Percentiles rank a stretch among this genome's conserved stretches.
Evolutionary conservation across 2,329 filamentous ascomycete genomes (phyloP).

Genomic region (Parafenestella ontariensis): DNA sequence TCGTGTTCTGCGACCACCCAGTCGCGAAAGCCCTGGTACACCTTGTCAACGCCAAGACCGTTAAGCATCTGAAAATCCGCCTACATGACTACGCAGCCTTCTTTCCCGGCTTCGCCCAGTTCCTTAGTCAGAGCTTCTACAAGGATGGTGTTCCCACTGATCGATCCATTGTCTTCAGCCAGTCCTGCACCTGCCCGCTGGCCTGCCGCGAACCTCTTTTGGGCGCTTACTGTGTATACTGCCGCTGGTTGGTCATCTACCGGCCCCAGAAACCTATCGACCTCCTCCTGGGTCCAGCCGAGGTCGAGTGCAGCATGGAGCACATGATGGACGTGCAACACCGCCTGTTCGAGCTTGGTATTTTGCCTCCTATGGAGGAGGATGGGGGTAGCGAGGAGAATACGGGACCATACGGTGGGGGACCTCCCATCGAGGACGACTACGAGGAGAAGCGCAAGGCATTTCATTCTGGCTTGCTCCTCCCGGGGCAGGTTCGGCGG

Average conservation of each 20-base stretch:
- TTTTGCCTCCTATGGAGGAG: conserved; percentile 13
- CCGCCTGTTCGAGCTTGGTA: conserved; percentile 13
- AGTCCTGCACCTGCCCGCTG: conserved; percentile 17
- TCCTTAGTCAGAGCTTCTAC: conserved; percentile 13
- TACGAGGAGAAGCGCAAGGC: conserved; percentile 2
- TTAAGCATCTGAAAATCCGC: conserved; percentile 18
- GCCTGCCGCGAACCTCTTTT: no score
- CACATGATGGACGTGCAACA: conserved; percentile 17
- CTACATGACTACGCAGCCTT: conserved; percentile 21
- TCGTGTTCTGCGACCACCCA: conserved; percentile 21
- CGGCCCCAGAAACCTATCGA: conserved; percentile 11
- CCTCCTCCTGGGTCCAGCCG: background rate
- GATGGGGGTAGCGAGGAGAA: conserved; percentile 6
- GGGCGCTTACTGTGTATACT: background rate
- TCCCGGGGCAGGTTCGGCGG: background rate
- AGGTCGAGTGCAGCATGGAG: conserved; percentile 9
- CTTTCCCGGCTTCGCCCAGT: conserved; percentile 7
- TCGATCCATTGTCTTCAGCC: conserved; percentile 13
- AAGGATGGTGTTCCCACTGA: background rate
- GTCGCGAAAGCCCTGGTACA: conserved; percentile 12
- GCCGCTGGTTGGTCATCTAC: background rate
- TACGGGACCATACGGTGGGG: background rate
- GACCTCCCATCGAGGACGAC: background rate
- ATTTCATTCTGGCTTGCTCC: conserved; percentile 1
- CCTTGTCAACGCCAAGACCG: conserved; percentile 7